Conservation (phyloP, 2,329 filamentous ascomycete species). For the Hypoxylon sp. region DNA sequence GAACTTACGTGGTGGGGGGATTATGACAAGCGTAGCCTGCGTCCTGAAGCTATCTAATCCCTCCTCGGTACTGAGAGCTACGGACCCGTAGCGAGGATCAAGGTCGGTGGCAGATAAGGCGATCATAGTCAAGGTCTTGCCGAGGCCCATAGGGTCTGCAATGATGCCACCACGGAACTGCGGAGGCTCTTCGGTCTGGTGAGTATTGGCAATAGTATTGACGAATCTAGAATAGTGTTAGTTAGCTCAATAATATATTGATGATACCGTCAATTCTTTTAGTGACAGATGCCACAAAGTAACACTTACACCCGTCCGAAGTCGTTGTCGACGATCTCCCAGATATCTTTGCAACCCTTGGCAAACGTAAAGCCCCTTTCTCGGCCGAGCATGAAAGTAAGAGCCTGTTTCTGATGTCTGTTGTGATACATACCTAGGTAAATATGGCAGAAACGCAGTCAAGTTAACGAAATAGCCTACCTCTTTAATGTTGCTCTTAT, state of each 20-base stretch:
- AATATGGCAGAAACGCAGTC: not conserved
- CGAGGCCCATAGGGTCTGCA: conserved; percentile 10
- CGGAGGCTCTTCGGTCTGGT: conserved; percentile 3
- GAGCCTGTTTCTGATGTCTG: conserved; percentile 17
- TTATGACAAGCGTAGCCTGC: conserved; percentile 9
- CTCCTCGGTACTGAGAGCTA: not conserved
- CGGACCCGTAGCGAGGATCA: not conserved
- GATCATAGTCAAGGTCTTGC: conserved; percentile 15
- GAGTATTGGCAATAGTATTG: not conserved
- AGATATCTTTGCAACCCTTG: conserved; percentile 1
- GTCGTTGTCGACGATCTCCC: conserved; percentile 6
- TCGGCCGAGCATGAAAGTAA: conserved; percentile 7
- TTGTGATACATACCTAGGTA: not conserved
- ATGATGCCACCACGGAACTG: conserved; percentile 8
- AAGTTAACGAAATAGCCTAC: not conserved
- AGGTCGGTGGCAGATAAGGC: conserved; percentile 2
- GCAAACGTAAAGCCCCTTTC: not conserved
- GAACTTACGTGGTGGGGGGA: conserved; percentile 16
- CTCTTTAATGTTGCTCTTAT: not conserved
- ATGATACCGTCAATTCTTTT: not conserved
- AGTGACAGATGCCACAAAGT: not conserved
- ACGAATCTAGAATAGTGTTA: not conserved
- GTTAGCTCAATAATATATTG: not conserved
- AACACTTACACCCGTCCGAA: not conserved
- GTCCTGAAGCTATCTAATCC: not conserved